Evolutionary conservation across 192 early-diverging fungal genomes (phyloP).

Genomic region (Rhizoclosmatium sp.): DNA sequence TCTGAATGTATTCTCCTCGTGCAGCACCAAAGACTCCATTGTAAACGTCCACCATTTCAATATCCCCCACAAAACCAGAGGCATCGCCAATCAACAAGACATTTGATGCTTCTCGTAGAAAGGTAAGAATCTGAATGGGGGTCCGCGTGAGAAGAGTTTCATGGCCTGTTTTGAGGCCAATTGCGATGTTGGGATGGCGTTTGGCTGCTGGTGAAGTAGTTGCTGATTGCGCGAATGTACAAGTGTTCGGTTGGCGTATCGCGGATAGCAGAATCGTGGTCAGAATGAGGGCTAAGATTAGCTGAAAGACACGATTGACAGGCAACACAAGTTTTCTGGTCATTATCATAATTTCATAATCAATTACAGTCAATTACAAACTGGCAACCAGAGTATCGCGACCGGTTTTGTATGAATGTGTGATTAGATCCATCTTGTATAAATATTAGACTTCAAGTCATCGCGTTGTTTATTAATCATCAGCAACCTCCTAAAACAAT

Average conservation of each 20-base stretch:
- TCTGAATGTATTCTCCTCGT: background rate
- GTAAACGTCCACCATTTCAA: background rate
- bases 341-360: too few species aligned
- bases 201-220: background rate
- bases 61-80: constrained; percentile 11
- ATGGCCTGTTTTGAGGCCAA: constrained; percentile 60
- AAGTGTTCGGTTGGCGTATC: too few species aligned
- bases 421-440: too few species aligned
- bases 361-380: too few species aligned
- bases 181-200: constrained; percentile 36
- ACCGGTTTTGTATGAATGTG: too few species aligned
- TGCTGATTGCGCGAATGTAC: too few species aligned
- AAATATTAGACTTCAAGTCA: too few species aligned
- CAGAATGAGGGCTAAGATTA: background rate
- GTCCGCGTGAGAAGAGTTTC: constrained; percentile 52
- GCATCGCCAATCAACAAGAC: constrained; percentile 60
- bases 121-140: constrained; percentile 57
- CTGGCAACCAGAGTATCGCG: too few species aligned
- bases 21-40: background rate
- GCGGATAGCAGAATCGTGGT: background rate
- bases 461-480: too few species aligned
- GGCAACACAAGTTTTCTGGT: too few species aligned
- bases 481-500: too few species aligned
- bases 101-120: constrained; percentile 42
- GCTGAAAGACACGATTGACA: background rate